These are phyloP conservation scores for Gentiana straminea DNA, from an alignment of 257 asterid species.

Conservation along the genomic window DNA sequence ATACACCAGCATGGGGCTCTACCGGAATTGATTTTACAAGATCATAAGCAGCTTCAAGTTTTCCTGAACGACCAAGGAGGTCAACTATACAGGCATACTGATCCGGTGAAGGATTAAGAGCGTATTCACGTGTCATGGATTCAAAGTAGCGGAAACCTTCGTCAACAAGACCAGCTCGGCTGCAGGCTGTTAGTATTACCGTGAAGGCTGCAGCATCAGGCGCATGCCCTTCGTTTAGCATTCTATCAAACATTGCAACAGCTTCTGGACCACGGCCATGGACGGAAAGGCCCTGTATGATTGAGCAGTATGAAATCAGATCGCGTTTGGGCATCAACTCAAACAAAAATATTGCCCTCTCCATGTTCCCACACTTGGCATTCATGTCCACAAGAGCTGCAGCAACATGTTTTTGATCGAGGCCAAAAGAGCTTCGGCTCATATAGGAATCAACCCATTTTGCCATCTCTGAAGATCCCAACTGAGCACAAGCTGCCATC, in stretches of 20 bases:
- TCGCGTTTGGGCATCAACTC: slow-evolving; percentile 47
- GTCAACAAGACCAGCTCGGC: slow-evolving; percentile 47
- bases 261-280: slow-evolving; percentile 48
- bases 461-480: slow-evolving; percentile 56
- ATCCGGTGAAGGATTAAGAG: slow-evolving; percentile 47
- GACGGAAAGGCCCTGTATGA: slow-evolving; percentile 64
- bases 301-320: slow-evolving; percentile 49
- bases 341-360: slow-evolving; percentile 40
- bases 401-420: slow-evolving; percentile 33
- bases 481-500: slow-evolving; percentile 70
- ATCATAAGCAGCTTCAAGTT: slow-evolving; percentile 61
- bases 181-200: slow-evolving; percentile 49
- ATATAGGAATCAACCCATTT: slow-evolving; percentile 50
- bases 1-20: slow-evolving; percentile 59
- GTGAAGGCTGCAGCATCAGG: slow-evolving; percentile 70
- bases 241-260: slow-evolving; percentile 39
- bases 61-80: slow-evolving; percentile 71
- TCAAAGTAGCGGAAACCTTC: slow-evolving; percentile 48
- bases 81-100: slow-evolving; percentile 68
- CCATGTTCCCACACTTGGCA: slow-evolving; percentile 73
- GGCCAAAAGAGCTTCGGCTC: slow-evolving; percentile 25
- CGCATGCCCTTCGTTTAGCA: slow-evolving; percentile 51
- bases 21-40: slow-evolving; percentile 43
- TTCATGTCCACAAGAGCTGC: slow-evolving; percentile 75
- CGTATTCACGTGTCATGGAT: slow-evolving; percentile 31